A percentile compares a stretch with the other conserved stretches of the same genome.
Conservation (phyloP, 148 eudicot genomes). For the Polygonum aviculare region DNA sequence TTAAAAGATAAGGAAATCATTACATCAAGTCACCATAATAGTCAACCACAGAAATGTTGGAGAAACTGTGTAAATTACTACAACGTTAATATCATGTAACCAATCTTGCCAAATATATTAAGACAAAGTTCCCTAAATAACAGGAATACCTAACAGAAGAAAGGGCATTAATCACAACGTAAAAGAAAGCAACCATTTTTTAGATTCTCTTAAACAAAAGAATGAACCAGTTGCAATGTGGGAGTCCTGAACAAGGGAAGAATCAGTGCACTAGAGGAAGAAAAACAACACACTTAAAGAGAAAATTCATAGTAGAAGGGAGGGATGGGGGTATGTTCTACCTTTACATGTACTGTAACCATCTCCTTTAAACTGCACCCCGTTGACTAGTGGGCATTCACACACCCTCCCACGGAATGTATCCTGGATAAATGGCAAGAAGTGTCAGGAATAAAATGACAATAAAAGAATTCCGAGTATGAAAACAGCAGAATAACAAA, state of each 20-base stretch:
- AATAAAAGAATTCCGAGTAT: not conserved
- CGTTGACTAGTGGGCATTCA: slow-evolving; percentile 90
- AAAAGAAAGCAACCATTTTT: not conserved
- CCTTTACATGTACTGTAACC: slow-evolving; percentile 84
- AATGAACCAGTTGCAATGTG: not conserved
- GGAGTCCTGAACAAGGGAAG: not conserved
- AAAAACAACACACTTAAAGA: not conserved
- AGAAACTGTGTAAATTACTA: not conserved
- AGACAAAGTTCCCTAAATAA: not conserved
- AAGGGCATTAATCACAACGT: not conserved
- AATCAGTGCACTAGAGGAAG: not conserved
- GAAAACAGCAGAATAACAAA: not conserved
- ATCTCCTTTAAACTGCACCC: slow-evolving; percentile 90
- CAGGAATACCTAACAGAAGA: not conserved
- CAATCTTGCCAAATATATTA: not conserved
- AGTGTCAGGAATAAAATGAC: not conserved
- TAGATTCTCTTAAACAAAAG: not conserved
- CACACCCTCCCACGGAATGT: slow-evolving; percentile 98
- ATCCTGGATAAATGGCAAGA: slow-evolving; percentile 35
- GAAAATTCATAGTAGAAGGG: not conserved
- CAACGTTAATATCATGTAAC: not conserved
- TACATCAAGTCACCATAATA: too few relatives aligned
- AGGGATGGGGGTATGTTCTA: slow-evolving; percentile 19
- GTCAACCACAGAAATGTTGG: not conserved
- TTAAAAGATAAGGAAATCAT: too few relatives aligned